phyloP scores from a whole-genome alignment of 1,284 basidiomycete species.

The Lignosus rhinocerotis region DNA sequence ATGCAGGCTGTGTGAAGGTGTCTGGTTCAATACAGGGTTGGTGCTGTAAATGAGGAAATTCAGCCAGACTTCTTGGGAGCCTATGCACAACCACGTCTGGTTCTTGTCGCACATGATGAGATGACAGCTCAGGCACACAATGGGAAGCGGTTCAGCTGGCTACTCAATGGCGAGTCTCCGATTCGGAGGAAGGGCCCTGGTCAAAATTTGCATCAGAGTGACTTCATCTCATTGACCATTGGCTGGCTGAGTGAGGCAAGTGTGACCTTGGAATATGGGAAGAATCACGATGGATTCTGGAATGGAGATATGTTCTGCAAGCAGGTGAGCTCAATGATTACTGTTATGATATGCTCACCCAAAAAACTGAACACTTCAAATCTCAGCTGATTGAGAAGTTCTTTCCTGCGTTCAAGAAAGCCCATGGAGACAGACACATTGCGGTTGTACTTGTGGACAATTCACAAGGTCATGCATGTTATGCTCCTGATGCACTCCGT shows the following conservation, averaged over 20 bases:
- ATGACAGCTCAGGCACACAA: conserved; percentile 41
- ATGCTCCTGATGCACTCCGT: conserved; percentile 38
- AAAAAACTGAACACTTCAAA: neutral
- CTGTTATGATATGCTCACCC: neutral
- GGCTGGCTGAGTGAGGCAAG: conserved; percentile 19
- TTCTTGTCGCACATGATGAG: conserved; percentile 39
- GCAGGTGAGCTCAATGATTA: conserved; percentile 31
- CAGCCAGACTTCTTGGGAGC: conserved; percentile 17
- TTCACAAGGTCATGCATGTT: conserved; percentile 42
- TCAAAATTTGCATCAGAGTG: conserved; percentile 21
- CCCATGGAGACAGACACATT: conserved; percentile 36
- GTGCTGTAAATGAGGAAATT: conserved; percentile 27
- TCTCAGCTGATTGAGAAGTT: conserved; percentile 34
- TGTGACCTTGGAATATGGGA: conserved; percentile 40
- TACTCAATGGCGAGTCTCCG: conserved; percentile 33
- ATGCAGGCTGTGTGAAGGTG: conserved; percentile 27
- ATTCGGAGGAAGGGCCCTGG: conserved; percentile 40
- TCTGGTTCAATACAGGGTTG: conserved; percentile 31
- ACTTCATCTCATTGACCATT: conserved; percentile 20
- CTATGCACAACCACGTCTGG: conserved; percentile 30
- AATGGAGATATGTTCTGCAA: conserved; percentile 39
- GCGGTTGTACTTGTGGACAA: conserved; percentile 41
- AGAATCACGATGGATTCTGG: conserved; percentile 47
- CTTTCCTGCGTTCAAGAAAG: conserved; percentile 36
- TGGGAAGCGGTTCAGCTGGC: conserved; percentile 33